phyloP scores from a whole-genome alignment of 805 yeast genomes.

The Candida nemodendra region DNA sequence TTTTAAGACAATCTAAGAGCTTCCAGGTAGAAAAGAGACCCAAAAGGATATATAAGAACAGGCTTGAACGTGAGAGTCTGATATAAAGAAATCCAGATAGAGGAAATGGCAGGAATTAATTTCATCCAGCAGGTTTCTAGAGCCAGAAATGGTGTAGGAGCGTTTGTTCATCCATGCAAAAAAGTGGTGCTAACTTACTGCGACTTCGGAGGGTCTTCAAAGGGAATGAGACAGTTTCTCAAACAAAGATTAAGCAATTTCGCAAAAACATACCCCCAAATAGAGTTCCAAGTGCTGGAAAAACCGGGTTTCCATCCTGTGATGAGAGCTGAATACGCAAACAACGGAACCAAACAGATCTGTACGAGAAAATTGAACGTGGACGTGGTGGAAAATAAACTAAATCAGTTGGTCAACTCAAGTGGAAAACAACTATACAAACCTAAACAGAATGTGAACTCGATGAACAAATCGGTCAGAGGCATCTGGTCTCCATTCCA shows the following conservation, averaged over 20 bases:
- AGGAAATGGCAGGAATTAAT: conserved; percentile 45
- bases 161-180: conserved; percentile 72
- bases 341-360: conserved; percentile 39
- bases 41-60: too few relatives aligned
- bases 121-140: conserved; percentile 57
- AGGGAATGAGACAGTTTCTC: conserved; percentile 71
- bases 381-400: conserved; percentile 60
- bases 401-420: conserved; percentile 61
- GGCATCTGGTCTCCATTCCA: conserved; percentile 99
- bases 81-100: too few relatives aligned
- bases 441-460: conserved; percentile 75
- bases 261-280: conserved; percentile 60
- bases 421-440: conserved; percentile 63
- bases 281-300: conserved; percentile 68
- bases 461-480: conserved; percentile 80
- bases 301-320: conserved; percentile 80
- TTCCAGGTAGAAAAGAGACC: background rate
- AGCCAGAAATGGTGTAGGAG: conserved; percentile 75
- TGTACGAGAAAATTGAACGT: conserved; percentile 74
- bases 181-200: conserved; percentile 77
- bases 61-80: too few relatives aligned
- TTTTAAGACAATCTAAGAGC: too few relatives aligned
- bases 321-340: conserved; percentile 55
- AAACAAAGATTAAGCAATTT: conserved; percentile 49
- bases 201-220: conserved; percentile 94